Evolutionary conservation across 2,329 filamentous ascomycete genomes (phyloP).

Genomic region (Blastomyces gilchristii): DNA sequence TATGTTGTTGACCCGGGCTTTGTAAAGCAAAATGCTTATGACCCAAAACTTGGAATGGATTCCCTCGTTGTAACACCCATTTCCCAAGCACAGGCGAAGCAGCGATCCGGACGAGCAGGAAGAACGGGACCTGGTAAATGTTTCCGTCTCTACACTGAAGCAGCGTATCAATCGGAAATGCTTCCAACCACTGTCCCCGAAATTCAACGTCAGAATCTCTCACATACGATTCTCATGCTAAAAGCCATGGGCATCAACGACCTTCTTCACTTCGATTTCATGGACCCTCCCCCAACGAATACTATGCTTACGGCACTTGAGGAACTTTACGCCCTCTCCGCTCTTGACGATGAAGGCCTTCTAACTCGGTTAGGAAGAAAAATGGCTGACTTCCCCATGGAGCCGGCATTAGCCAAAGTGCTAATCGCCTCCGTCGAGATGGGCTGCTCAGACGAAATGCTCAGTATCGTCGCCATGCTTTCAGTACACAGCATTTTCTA

Average conservation of each 20-base stretch:
- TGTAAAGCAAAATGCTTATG: constrained; percentile 94
- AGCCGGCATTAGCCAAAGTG: constrained; percentile 80
- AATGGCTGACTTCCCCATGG: constrained; percentile 99
- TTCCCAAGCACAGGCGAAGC: constrained; percentile 91
- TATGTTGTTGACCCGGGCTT: constrained; percentile 97
- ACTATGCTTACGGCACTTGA: constrained; percentile 95
- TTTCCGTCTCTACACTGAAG: constrained; percentile 90
- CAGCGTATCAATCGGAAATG: constrained; percentile 94
- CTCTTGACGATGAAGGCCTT: constrained; percentile 88
- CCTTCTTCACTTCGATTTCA: constrained; percentile 93
- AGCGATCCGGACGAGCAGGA: constrained; percentile 83
- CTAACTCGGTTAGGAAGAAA: constrained; percentile 84
- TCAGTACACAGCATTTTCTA: constrained; percentile 82
- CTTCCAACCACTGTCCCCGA: constrained; percentile 90
- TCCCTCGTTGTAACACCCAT: constrained; percentile 91
- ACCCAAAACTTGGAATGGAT: constrained; percentile 96
- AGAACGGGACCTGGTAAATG: constrained; percentile 93
- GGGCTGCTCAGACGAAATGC: constrained; percentile 83
- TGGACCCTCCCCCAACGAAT: constrained; percentile 95
- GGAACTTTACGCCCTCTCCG: constrained; percentile 83
- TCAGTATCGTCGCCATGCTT: constrained; percentile 91
- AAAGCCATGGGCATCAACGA: constrained; percentile 99
- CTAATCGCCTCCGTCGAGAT: constrained; percentile 81
- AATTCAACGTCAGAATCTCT: constrained; percentile 89
- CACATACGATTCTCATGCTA: constrained; percentile 88